Percentiles rank a stretch among this genome's conserved stretches.
phyloP scores from a whole-genome alignment of 768 basidiomycete genomes.

The Boletellus emodensis region DNA sequence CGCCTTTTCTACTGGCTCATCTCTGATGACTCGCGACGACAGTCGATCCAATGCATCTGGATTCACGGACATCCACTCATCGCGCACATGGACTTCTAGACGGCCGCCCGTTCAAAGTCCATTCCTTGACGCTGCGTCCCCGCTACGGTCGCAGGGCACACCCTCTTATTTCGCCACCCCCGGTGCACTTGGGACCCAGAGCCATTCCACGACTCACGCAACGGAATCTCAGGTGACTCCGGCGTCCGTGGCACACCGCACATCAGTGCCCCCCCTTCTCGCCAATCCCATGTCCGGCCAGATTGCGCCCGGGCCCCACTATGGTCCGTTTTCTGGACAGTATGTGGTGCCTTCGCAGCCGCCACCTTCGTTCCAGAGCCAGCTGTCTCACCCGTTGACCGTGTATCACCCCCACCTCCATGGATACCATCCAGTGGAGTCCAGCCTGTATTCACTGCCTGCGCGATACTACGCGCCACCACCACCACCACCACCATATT shows the following conservation, averaged over 20 bases:
- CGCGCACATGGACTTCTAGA: not conserved
- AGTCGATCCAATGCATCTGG: not conserved
- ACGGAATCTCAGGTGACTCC: not conserved
- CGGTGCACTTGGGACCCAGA: not conserved
- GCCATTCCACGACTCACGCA: not conserved
- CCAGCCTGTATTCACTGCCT: slow-evolving; percentile 34
- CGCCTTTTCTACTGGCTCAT: not conserved
- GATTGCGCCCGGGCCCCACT: slow-evolving; percentile 30
- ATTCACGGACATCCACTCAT: not conserved
- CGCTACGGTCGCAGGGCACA: slow-evolving; percentile 7
- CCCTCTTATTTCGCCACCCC: not conserved
- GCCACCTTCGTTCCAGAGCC: slow-evolving; percentile 25
- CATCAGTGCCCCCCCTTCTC: slow-evolving; percentile 18
- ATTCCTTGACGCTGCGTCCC: not conserved
- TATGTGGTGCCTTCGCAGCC: slow-evolving; percentile 45
- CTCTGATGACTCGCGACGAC: slow-evolving; percentile 7
- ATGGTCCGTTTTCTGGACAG: slow-evolving; percentile 37
- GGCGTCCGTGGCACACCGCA: not conserved
- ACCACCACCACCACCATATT: slow-evolving; percentile 33
- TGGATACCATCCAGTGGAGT: slow-evolving; percentile 34
- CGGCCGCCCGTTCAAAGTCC: not conserved
- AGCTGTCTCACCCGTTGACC: slow-evolving; percentile 24
- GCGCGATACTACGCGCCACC: slow-evolving; percentile 39
- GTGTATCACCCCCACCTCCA: slow-evolving; percentile 29
- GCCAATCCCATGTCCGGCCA: slow-evolving; percentile 18